Evolutionary conservation across 2,329 filamentous ascomycete genomes (phyloP), one percentile per base, ranked within the genome.

Genomic region (Aspergillus sp.): DNA sequence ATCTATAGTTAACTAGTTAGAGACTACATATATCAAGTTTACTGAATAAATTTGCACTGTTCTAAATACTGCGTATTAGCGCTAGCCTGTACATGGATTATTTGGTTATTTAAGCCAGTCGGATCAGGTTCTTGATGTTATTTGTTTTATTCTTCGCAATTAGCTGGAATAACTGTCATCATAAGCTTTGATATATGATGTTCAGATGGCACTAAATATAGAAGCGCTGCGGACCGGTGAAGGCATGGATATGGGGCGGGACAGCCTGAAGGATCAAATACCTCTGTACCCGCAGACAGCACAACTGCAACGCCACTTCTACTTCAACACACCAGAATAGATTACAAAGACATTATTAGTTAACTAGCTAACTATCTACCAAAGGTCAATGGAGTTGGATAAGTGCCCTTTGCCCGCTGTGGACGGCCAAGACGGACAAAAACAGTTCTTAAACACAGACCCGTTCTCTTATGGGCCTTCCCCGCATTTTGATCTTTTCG

Each of bases 401-500:
- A n/a, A 37, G 35, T 37, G 35, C 35, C 35, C 14, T 15, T 5
- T n/a, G 27, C 8, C 27, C 27, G 6, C 35, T 6, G 35, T 14
- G 35, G 35, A 11, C 35, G 35, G 35, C 35, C 15, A 37, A 37
- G 7, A 37, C 35, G 5, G 35, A 31, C 27, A 37, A 37, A 37
- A 37, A 37, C 35, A 56, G 61, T 57, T 61, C 53, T 56, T 43
- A 9, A n/a, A 17, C 39, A 17, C 21, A 12, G 41, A 23, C 41
- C 41, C 41, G 12, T 44, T 44, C 41, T 44, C 41, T 44, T 24
- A 19, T 44, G 8, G 41, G 41, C 41, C 41, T 23, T 44, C 41
- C 41, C 41, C 41, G 41, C 41, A 44, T 44, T 44, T 44, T 24
- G 17, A 43, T 17, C 17, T 43, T 17, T 17, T 40, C 14, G 27